These are phyloP conservation scores for Dimocarpus longan DNA, from an alignment of 345 rosid genomes.

Conservation along the genomic window DNA sequence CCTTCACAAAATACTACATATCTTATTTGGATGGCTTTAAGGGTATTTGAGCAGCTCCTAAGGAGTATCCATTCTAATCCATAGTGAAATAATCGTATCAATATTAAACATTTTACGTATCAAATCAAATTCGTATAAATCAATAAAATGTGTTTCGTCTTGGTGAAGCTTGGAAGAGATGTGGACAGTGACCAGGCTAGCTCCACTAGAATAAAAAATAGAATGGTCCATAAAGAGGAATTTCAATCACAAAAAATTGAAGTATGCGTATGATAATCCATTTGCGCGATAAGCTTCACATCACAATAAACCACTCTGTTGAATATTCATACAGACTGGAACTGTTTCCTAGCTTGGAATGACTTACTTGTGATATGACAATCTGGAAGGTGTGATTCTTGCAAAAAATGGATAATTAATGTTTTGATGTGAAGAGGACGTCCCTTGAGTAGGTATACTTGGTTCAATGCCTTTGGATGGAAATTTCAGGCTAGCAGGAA, in stretches of 20 bases:
- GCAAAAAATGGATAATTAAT: background rate
- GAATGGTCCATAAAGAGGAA: background rate
- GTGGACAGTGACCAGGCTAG: background rate
- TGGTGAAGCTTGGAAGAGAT: background rate
- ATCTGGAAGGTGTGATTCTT: slow-evolving; percentile 4
- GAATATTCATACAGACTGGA: background rate
- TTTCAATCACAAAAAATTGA: background rate
- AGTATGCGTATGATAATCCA: background rate
- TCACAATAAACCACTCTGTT: background rate
- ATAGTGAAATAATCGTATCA: background rate
- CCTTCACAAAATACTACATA: too few species aligned
- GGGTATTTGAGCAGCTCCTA: background rate
- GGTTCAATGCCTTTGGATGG: background rate
- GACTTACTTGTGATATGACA: slow-evolving; percentile 9
- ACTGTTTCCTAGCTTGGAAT: background rate
- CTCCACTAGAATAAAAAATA: background rate
- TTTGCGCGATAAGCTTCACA: background rate
- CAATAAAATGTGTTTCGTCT: background rate
- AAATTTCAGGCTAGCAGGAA: slow-evolving; percentile 9
- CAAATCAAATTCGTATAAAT: background rate
- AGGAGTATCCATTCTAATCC: background rate
- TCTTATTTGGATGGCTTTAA: background rate
- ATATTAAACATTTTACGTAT: background rate
- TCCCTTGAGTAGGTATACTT: background rate
- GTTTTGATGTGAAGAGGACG: background rate